Base-by-base conservation (phyloP, 1,284 basidiomycete species). In the Cystobasidium sp. region DNA sequence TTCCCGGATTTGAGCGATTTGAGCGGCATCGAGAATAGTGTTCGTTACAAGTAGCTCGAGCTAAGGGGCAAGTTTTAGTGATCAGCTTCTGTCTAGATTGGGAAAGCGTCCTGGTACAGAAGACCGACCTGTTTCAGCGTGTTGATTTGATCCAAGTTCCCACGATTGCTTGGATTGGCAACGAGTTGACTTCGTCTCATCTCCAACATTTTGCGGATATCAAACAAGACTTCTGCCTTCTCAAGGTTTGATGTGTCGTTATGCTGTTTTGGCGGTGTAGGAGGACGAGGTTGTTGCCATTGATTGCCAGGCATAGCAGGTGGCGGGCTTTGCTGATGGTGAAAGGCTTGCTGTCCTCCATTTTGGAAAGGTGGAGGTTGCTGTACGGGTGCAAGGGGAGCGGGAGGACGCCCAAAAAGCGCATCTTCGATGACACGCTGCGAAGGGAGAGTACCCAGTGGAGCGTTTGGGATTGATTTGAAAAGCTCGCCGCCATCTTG, bases 401-500 rank as follows among this genome's bases (percentile, higher is more conserved):
- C n/a, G 20, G 53, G 46, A 7, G 46, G 68, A 31, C 37, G 76
- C 0, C 79, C 78, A 68, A 77, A 79, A 20, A 80, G n/a, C 18
- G 71, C 76, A 20, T 55, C 61, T 67, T 80, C 80, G 37, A 79
- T 78, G 18, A 76, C 75, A 16, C 73, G 56, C 72, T 80, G 79
- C 2, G 78, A 56, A 10, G 56, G 37, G 74, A 31, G 51, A 14
- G 62, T 49, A n/a, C 78, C 20, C 24, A 59, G 14, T 43, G 39
- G 6, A 47, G 69, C 66, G 52, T 77, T 76, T 20, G 74, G 73
- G 6, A 67, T 67, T 12, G 49, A 24, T 37, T 92, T 91, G 80
- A 95, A 97, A 1, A 97, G 85, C 80, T 94, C 91, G 74, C 88
- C 87, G n/a, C 90, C 88, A 61, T 86, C 86, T 1, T 90, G 90